Evolutionary conservation across 495 filamentous ascomycete species (phyloP).

Genomic region (Daldinia childiae): DNA sequence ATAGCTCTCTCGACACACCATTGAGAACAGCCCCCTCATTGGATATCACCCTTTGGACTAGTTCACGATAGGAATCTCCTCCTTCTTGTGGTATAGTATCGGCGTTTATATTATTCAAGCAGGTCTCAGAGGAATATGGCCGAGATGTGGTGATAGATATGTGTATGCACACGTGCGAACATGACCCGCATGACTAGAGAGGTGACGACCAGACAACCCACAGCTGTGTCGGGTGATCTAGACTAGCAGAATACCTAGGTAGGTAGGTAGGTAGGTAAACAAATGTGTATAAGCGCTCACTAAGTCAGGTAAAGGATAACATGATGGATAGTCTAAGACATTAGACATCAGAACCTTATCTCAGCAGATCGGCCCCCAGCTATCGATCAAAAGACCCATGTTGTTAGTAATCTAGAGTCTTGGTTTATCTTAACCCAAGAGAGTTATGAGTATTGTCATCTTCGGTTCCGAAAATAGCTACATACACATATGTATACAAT

Average conservation of each 20-base stretch:
- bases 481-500: no score
- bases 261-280: not conserved
- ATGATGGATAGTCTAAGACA: not conserved
- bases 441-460: no score
- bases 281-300: not conserved
- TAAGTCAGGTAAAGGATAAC: not conserved
- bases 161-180: not conserved
- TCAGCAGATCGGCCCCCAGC: constrained; percentile 7
- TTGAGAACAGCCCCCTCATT: constrained; percentile 17
- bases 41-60: not conserved
- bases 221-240: not conserved
- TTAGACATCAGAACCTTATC: constrained; percentile 34
- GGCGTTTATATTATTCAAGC: constrained; percentile 1
- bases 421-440: no score
- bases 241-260: not conserved
- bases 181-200: not conserved
- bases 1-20: not conserved
- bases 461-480: not conserved
- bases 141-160: not conserved
- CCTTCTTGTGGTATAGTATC: constrained; percentile 33
- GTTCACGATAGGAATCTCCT: constrained; percentile 30
- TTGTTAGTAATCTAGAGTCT: not conserved
- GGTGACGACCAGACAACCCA: not conserved
- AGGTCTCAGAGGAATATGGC: not conserved
- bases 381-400: not conserved